phyloP scores from a whole-genome alignment of 2,329 filamentous ascomycete genomes.

The Xylaria sp. region DNA sequence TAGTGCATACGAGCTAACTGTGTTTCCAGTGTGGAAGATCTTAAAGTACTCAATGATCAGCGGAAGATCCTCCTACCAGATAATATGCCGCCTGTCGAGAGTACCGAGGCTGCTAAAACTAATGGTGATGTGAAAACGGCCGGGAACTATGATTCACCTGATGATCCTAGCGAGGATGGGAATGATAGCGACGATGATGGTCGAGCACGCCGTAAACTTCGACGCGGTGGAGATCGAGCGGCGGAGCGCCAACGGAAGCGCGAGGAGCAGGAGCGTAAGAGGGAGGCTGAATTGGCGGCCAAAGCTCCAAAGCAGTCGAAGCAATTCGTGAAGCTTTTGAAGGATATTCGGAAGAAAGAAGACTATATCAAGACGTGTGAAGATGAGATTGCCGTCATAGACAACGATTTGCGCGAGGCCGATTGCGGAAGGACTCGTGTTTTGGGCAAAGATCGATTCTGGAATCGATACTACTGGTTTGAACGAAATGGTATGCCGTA shows the following conservation, averaged over 20 bases:
- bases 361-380: conserved; percentile 83
- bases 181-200: conserved; percentile 79
- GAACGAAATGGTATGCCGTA: conserved; percentile 99
- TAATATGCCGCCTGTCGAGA: conserved; percentile 68
- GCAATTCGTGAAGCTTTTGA: conserved; percentile 86
- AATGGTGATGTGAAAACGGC: conserved; percentile 71
- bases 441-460: conserved; percentile 94
- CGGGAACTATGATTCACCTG: conserved; percentile 72
- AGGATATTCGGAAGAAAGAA: conserved; percentile 90
- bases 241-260: conserved; percentile 81
- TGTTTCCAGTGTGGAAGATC: conserved; percentile 70
- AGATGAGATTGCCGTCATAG: conserved; percentile 83
- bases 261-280: conserved; percentile 77
- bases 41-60: conserved; percentile 77
- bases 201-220: conserved; percentile 61
- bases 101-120: conserved; percentile 58
- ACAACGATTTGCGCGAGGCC: conserved; percentile 92
- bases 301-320: conserved; percentile 84
- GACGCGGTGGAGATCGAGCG: conserved; percentile 74
- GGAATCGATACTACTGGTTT: conserved; percentile 99
- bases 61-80: conserved; percentile 78
- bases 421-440: conserved; percentile 91
- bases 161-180: conserved; percentile 69
- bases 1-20: conserved; percentile 25
- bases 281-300: conserved; percentile 70